Evolutionary conservation across 2,329 filamentous ascomycete species (phyloP).

Genomic region (Curvularia lunata): DNA sequence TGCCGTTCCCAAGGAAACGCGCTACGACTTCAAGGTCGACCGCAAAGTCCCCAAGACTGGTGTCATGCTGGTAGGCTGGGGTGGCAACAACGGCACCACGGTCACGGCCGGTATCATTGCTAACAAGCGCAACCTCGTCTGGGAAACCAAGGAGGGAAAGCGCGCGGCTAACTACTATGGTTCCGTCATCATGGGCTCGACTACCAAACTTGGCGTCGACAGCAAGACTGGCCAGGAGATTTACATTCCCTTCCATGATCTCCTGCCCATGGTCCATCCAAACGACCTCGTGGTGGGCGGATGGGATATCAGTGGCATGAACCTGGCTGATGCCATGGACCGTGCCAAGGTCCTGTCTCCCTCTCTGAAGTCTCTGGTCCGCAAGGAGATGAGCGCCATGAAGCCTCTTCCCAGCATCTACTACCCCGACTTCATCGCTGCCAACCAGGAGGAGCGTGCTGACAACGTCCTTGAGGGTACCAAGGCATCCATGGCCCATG

Average conservation of each 20-base stretch:
- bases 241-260: conserved; percentile 93
- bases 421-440: conserved; percentile 98
- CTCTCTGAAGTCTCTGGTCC: conserved; percentile 85
- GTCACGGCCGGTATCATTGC: conserved; percentile 97
- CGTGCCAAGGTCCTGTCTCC: conserved; percentile 94
- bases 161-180: conserved; percentile 96
- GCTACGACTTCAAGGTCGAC: conserved; percentile 97
- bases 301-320: conserved; percentile 95
- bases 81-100: conserved; percentile 97
- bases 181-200: conserved; percentile 95
- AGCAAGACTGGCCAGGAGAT: conserved; percentile 83
- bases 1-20: conserved; percentile 83
- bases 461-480: conserved; percentile 85
- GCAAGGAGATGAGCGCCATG: conserved; percentile 91
- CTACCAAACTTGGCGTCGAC: conserved; percentile 93
- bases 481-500: conserved; percentile 85
- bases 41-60: conserved; percentile 91
- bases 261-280: conserved; percentile 96
- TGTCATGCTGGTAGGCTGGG: conserved; percentile 97
- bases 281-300: conserved; percentile 94
- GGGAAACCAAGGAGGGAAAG: conserved; percentile 91
- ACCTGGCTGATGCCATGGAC: conserved; percentile 91
- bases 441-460: conserved; percentile 95
- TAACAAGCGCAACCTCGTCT: conserved; percentile 83
- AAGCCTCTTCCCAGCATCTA: conserved; percentile 93